Base-by-base conservation (phyloP, 345 rosid genomes). In the Cardiospermum halicacabum region DNA sequence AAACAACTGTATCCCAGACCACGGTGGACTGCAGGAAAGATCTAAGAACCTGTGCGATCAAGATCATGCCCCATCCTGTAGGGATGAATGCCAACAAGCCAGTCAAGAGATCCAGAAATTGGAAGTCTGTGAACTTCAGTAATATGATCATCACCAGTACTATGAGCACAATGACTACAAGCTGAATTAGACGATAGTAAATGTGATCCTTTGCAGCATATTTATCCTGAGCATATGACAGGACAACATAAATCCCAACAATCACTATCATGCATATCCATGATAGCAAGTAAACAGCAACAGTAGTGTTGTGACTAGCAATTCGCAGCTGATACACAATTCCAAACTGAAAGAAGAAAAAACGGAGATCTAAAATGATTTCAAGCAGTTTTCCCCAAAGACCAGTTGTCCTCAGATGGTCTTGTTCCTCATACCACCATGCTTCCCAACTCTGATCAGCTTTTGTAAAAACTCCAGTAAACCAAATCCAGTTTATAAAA, bases 371-470 rank as follows among this genome's bases (percentile, higher is more conserved):
- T 56, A 91, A 78, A 64, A 88, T 83, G 55, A 91, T 74, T 89
- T 91, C 97, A 64, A 86, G 68, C 19, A 85, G 57, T 80, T 74
- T 78, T 63, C 97, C 97, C 85, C 82, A 62, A 19, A 47, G 48
- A 25, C 93, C 96, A 0, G 97, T 86, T 21, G 81, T 82, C 68
- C 87, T 83, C 71, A 91, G 78, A 75, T 91, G 96, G 69, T 81
- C 82, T 32, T 91, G 97, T 65, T 91, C 97, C 73, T 88, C 97
- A 0, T 85, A 79, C 96, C 96, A 91, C 97, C 97, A 91, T 53
- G 78, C 78, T 77, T 91, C 97, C 97, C 97, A 91, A 77, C 94
- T 88, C 66, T 85, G 78, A 28, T 86, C 93, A 0, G 96, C 85
- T 66, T 72, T 82, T 26, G 86, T 32, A 42, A 86, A 75, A 67